Evolutionary conservation across 2,329 filamentous ascomycete species (phyloP).

Genomic region (Hypoxylon sp.): DNA sequence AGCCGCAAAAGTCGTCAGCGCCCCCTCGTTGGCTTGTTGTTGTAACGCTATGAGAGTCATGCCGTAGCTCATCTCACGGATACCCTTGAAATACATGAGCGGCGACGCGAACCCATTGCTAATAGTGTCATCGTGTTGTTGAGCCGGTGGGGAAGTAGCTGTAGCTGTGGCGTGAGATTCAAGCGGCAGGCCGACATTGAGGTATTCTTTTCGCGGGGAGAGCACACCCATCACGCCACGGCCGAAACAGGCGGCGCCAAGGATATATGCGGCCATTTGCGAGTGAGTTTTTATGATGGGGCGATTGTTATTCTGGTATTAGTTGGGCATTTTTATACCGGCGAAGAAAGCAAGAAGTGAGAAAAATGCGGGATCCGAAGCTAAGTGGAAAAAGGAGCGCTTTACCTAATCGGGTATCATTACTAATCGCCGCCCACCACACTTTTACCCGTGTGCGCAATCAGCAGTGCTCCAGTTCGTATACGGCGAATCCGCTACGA

Average conservation of each 20-base stretch:
- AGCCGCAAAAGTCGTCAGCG: constrained; percentile 50
- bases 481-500: too few relatives aligned
- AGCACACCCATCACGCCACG: constrained; percentile 29
- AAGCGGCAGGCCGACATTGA: constrained; percentile 24
- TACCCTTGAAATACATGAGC: constrained; percentile 55
- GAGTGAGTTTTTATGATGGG: background rate
- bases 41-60: constrained; percentile 50
- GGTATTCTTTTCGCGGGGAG: constrained; percentile 28
- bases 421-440: too few relatives aligned
- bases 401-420: constrained; percentile 1
- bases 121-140: background rate
- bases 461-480: too few relatives aligned
- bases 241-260: constrained; percentile 30
- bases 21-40: constrained; percentile 48
- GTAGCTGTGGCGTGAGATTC: background rate
- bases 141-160: background rate
- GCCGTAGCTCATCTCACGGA: constrained; percentile 54
- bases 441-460: too few relatives aligned
- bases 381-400: background rate
- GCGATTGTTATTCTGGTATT: background rate
- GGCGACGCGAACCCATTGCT: constrained; percentile 44
- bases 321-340: background rate
- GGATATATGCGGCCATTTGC: constrained; percentile 19
- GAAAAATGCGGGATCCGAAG: background rate
- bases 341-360: background rate